Percentiles rank a stretch among this genome's conserved stretches.
phyloP scores from a whole-genome alignment of 495 filamentous ascomycete genomes.

The Paragyromitra xinjiangensis region DNA sequence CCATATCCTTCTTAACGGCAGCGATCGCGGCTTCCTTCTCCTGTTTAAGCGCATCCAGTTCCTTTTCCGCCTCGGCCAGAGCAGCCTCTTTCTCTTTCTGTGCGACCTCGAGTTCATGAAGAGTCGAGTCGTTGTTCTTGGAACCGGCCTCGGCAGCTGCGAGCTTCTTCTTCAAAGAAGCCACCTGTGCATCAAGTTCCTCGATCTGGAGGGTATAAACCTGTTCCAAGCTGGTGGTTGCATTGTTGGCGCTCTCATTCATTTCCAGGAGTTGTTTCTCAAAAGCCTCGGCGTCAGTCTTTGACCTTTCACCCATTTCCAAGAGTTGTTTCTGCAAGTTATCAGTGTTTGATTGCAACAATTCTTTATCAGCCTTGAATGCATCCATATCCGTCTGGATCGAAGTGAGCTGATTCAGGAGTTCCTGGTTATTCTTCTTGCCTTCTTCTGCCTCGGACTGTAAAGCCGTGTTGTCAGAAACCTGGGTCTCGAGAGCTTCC shows the following conservation, averaged over 20 bases:
- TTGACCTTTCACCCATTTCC: constrained; percentile 37
- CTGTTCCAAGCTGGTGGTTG: constrained; percentile 37
- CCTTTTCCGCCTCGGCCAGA: constrained; percentile 33
- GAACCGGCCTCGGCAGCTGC: constrained; percentile 58
- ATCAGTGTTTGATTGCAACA: constrained; percentile 39
- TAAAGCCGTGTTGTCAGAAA: constrained; percentile 12
- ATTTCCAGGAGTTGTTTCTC: constrained; percentile 48
- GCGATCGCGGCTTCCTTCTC: constrained; percentile 61
- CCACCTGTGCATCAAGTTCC: constrained; percentile 54
- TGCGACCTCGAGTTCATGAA: constrained; percentile 61
- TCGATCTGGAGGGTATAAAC: constrained; percentile 42
- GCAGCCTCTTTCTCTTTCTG: constrained; percentile 42
- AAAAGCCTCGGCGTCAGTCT: constrained; percentile 26
- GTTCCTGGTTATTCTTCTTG: constrained; percentile 34
- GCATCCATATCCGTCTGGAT: constrained; percentile 45
- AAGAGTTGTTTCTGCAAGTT: constrained; percentile 32
- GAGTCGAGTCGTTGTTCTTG: constrained; percentile 58
- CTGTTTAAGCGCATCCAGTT: constrained; percentile 28
- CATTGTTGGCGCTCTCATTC: constrained; percentile 37
- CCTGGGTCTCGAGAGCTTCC: constrained; percentile 38
- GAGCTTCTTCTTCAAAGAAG: constrained; percentile 59
- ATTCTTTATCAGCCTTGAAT: constrained; percentile 38
- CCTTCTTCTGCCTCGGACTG: constrained; percentile 38
- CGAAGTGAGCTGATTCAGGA: constrained; percentile 42
- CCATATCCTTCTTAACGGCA: constrained; percentile 32